Base-by-base conservation (phyloP, 345 rosid species). In the Schrenkiella parvula region DNA sequence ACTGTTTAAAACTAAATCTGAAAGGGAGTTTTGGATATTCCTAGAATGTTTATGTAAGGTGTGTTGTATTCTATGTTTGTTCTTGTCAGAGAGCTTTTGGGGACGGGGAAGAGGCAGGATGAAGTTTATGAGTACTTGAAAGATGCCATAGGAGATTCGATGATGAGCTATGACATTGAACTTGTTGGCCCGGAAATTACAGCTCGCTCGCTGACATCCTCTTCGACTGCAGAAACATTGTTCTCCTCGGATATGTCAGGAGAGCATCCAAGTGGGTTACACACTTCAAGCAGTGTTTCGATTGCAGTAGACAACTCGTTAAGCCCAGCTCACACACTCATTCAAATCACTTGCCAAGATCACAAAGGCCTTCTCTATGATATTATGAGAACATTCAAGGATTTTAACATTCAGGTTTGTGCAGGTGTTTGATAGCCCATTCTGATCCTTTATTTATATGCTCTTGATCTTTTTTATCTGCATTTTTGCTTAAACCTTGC, bases 341-440 rank as follows among this genome's bases (percentile, higher is more conserved):
- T 95, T 44, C 97, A 91, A 77, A 88, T 95, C 31, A 74, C 67
- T 68, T 95, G 99, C 80, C 89, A 78, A 80, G 93, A 89, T 66
- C 99, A 86, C 78, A 95, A 95, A 79, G 97, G 95, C 26, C 93
- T 95, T 74, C 87, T 95, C 11, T 91, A 86, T 18, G 99, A 95
- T 80, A 84, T 91, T 65, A 88, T 89, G 97, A 84, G 99, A 75
- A 95, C 96, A 44, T 82, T 95, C 64, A 95, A 95, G 79, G 99
- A 95, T 76, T 95, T 83, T 75, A 91, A 88, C 75, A 87, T 91
- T 67, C 89, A 93, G 98, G 98, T 93, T 80, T 37, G 56, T 74
- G 53, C 29, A 80, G 9, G 15, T 43, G 47, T 41, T 62, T 21
- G 12, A 58, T 70, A 39, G 34, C 28, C 28, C 28, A 26, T 38